Evolutionary conservation across 441 rosid genomes (phyloP), one percentile per base, ranked within the genome.

Genomic region (Biscutella laevigata): DNA sequence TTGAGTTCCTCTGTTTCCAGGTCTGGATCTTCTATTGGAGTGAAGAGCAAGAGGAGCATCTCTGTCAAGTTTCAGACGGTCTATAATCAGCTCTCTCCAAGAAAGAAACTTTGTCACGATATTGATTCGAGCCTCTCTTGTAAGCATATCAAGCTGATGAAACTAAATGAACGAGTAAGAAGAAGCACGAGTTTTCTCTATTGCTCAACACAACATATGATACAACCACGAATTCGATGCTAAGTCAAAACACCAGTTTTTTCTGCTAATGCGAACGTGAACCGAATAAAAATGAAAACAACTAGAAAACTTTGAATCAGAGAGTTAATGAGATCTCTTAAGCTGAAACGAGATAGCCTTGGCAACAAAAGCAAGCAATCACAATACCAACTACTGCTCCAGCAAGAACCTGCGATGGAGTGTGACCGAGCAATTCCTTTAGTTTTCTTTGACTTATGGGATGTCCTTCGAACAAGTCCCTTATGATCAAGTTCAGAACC

Each of bases 361-460:
- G 87, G 63, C 88, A 86, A 45, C 94, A 84, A 30, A 74, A 26
- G 59, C 75, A 83, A 38, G 94, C 95, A 2, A 80, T 80, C 57
- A 83, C 56, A 48, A 84, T 65, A 57, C 97, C 95, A 16, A 89
- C 80, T 59, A 82, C 4, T 17, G 94, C 95, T 57, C 97, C 95
- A 0, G 84, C 95, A 28, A 86, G 48, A 54, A 86, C 97, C 64
- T 90, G 97, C 0, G 87, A 82, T 1, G 86, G 97, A 9, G 91
- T 82, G 73, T 90, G 95, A 19, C 95, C 97, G 0, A 86, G 86
- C 53, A 86, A 75, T 64, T 90, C 97, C 74, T 86, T 84, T 42
- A 90, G 91, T 76, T 90, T 86, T 68, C 91, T 79, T 67, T 86
- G 80, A 62, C 97, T 84, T 27, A 90, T 82, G 3, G 95, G 94